Evolutionary conservation across 2,329 filamentous ascomycete species (phyloP), one percentile per base, ranked within the genome.

Genomic region (Trichoderma brevicompactum): DNA sequence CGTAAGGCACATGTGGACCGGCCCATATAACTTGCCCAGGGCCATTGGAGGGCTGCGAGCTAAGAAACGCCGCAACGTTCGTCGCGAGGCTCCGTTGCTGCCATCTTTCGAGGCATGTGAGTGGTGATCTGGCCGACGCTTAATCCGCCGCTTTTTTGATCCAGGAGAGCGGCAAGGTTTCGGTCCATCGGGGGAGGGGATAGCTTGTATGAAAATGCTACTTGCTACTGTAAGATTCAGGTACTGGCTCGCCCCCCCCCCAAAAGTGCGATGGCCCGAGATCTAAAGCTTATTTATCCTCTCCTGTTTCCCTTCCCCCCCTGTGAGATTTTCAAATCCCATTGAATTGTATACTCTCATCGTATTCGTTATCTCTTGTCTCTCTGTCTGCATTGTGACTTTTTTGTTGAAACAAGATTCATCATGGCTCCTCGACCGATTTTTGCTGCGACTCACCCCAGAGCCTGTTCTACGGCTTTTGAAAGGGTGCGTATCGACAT

Each of bases 401-500:
- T 12, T 28, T 12, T 19, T n/a, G 17, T 34, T 40, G 10, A 15
- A 40, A 46, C 17, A 3, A 38, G 7, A 23, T 17, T 50, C 72
- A 82, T 70, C 70, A 94, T 93, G 90, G 88, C 89, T 71, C 72
- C 73, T 64, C 76, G 84, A 81, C 77, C 95, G 44, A 92, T 98
- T 77, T 98, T 98, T 77, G 89, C 95, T 74, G 92, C 90, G 65
- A 98, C 95, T 72, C 94, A 98, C 79, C 95, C 95, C 41, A 86
- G 95, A 79, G 92, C 94, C 69, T 97, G 94, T 82, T 97, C 94
- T 65, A 98, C 95, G 55, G 95, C 95, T 36, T 99, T 98, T 81
- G 95, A 99, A 83, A 85, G 94, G 79, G 94, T 96, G 83, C 74
- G 12, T 28, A n/a, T 12, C 40, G 10, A 15, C 2, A 7, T 9